phyloP scores from a whole-genome alignment of 75 land plant species.

The Cupressus sempervirens region DNA sequence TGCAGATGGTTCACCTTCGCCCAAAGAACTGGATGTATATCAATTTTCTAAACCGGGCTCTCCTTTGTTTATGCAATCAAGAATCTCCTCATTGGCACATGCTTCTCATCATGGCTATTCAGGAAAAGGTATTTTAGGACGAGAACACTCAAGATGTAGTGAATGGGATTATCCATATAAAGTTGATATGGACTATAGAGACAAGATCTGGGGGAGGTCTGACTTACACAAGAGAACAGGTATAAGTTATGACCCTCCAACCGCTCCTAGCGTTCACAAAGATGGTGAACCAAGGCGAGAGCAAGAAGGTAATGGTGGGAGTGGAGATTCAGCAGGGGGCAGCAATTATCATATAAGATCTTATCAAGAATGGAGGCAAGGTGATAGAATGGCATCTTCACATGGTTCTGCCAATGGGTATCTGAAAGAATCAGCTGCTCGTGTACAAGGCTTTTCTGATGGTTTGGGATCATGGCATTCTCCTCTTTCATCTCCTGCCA shows the following conservation, averaged over 20 bases:
- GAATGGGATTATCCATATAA: constrained; percentile 10
- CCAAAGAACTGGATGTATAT: constrained; percentile 9
- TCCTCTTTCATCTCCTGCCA: constrained; percentile 19
- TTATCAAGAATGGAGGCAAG: constrained; percentile 17
- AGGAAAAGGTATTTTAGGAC: constrained; percentile 10
- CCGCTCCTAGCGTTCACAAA: constrained; percentile 16
- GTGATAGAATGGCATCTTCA: constrained; percentile 5
- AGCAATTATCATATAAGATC: constrained; percentile 12
- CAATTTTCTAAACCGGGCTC: constrained; percentile 5
- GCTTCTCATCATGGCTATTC: background rate
- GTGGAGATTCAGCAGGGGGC: constrained; percentile 10
- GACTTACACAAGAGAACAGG: constrained; percentile 28
- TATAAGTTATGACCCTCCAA: constrained; percentile 7
- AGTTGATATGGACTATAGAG: constrained; percentile 13
- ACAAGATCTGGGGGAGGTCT: constrained; percentile 27
- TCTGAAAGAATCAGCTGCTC: constrained; percentile 2
- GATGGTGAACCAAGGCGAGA: constrained; percentile 12
- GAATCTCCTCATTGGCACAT: background rate
- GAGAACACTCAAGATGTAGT: constrained; percentile 11
- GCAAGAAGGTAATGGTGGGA: constrained; percentile 24
- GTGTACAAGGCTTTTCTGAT: background rate
- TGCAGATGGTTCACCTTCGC: constrained; percentile 4
- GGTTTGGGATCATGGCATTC: constrained; percentile 20
- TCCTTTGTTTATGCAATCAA: constrained; percentile 6
- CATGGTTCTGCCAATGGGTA: constrained; percentile 6